These are phyloP conservation scores for Myxozyma melibiosi DNA, from an alignment of 805 yeast genomes.

Conservation along the genomic window DNA sequence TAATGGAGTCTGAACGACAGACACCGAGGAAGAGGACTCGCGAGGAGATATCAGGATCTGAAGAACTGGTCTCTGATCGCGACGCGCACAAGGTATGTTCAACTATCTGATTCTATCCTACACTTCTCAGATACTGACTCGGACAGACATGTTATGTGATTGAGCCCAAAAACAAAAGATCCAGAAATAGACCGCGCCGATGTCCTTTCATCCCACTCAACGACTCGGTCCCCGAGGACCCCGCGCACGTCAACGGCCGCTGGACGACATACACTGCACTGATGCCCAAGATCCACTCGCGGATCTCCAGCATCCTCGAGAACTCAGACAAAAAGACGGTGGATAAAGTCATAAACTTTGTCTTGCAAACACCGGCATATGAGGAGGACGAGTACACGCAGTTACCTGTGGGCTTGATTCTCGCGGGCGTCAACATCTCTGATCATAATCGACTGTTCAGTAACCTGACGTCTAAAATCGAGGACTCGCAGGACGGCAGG, in stretches of 20 bases:
- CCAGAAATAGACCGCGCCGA: background rate
- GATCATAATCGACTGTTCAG: constrained; percentile 40
- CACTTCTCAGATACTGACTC: background rate
- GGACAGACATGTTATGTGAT: constrained; percentile 23
- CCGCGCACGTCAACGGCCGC: constrained; percentile 7
- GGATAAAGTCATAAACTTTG: background rate
- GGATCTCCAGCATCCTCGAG: background rate
- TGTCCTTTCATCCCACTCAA: constrained; percentile 13
- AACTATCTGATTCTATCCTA: background rate
- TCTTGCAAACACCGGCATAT: background rate
- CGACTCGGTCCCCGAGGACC: constrained; percentile 14
- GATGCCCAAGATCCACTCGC: constrained; percentile 2
- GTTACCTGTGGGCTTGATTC: constrained; percentile 38
- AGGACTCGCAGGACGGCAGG: background rate
- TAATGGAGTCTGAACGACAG: background rate
- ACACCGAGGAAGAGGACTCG: background rate
- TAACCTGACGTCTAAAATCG: constrained; percentile 28
- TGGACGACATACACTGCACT: constrained; percentile 8
- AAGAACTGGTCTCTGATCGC: constrained; percentile 24
- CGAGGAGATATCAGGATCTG: background rate
- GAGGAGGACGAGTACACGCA: constrained; percentile 24
- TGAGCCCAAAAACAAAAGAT: background rate
- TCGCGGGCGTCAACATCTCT: constrained; percentile 43
- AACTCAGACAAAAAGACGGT: constrained; percentile 5
- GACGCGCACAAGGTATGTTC: constrained; percentile 26